Evolutionary conservation across 306 rosid species (phyloP).

Genomic region (Erythrophleum fordii): DNA sequence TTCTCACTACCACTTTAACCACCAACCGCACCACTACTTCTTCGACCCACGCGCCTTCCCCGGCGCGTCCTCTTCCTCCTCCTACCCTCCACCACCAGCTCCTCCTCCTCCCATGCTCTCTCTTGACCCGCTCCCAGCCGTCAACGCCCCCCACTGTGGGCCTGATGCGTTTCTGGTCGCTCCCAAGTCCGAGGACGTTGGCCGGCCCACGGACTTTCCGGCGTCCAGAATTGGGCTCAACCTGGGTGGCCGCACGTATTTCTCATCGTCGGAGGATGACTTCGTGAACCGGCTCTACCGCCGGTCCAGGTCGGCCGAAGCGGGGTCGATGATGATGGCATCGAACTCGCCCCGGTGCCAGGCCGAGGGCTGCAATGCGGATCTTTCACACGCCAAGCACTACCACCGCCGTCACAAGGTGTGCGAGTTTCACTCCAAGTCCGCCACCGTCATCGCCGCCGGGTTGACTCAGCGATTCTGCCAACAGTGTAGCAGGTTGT

Average conservation of each 20-base stretch:
- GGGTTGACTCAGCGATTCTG: constrained; percentile 99
- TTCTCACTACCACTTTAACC: constrained; percentile 44
- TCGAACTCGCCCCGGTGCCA: constrained; percentile 78
- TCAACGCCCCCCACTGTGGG: constrained; percentile 34
- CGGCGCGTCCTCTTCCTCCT: constrained; percentile 45
- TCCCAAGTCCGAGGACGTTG: constrained; percentile 70
- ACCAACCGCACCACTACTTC: constrained; percentile 40
- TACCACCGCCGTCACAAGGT: constrained; percentile 99
- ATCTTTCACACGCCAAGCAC: constrained; percentile 89
- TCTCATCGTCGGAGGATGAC: constrained; percentile 78
- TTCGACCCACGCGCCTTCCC: constrained; percentile 73
- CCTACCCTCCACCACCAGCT: constrained; percentile 44
- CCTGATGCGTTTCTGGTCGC: constrained; percentile 59
- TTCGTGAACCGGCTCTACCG: constrained; percentile 88
- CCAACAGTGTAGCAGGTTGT: constrained; percentile 99
- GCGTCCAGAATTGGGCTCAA: constrained; percentile 86
- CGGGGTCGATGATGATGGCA: constrained; percentile 38
- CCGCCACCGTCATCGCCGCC: constrained; percentile 89
- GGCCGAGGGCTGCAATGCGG: constrained; percentile 96
- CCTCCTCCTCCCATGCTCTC: constrained; percentile 52
- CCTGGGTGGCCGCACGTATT: constrained; percentile 89
- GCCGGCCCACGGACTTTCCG: constrained; percentile 60
- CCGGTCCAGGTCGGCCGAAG: constrained; percentile 60
- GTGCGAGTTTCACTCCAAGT: constrained; percentile 95
- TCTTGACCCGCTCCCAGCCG: constrained; percentile 54